Evolutionary conservation across 331 rosid genomes (phyloP), one percentile per base, ranked within the genome.

Genomic region (Quercus lobata): DNA sequence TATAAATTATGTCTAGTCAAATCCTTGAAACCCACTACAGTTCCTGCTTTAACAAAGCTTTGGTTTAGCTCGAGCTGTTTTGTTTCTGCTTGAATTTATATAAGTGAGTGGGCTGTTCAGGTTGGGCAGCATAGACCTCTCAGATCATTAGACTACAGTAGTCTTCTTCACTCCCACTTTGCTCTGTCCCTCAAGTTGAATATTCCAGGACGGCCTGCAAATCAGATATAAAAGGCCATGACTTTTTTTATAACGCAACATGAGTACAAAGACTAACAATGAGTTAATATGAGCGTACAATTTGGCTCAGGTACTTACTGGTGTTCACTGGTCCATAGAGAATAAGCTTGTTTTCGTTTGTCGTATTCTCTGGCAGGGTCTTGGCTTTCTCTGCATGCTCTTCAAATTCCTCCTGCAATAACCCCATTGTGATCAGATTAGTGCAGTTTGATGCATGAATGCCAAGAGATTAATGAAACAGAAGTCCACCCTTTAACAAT

Each of bases 141-240:
- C 5, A 10, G 54, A 12, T 49, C 54, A 49, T 49, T 78, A 77
- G 93, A 97, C 97, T 89, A 91, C 97, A 87, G 84, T 90, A 62
- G 91, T 89, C 87, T 96, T 93, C 98, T 98, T 93, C 74, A 98
- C 99, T 96, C 99, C 98, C 99, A 96, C 81, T 91, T 93, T 44
- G 91, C 97, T 81, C 93, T 88, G 75, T 96, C 99, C 84, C 70
- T 91, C 96, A 81, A 27, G 87, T 78, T 89, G 88, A 96, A 96
- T 0, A 96, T 52, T 80, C 98, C 99, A 4, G 99, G 99, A 11
- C 97, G 94, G 79, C 75, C 99, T 96, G 84, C 70, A 87, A 85
- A 87, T 71, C 84, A 83, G 0, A 61, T 63, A 49, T 24, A 83
- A 72, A 57, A 60, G 57, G 55, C 74, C 81, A 79, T 65, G 21